These are phyloP conservation scores for Allomyces macrogynus DNA, from an alignment of 192 early-diverging fungal species.

Conservation along the genomic window DNA sequence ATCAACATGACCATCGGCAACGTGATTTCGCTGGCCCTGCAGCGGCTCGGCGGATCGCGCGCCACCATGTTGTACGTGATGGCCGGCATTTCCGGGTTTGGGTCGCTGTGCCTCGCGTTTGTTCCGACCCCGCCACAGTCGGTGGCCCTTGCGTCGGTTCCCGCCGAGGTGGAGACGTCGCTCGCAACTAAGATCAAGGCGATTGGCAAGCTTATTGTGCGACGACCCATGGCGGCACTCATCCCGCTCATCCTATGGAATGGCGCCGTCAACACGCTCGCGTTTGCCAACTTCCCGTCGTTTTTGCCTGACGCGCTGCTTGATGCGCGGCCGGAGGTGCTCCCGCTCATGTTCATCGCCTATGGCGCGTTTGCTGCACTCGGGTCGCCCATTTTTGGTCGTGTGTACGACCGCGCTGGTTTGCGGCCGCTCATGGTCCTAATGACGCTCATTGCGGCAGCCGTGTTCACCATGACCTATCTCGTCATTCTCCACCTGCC, in stretches of 20 bases:
- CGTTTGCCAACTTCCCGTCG: neutral
- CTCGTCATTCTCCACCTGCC: neutral
- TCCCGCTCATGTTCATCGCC: neutral
- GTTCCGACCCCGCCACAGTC: neutral
- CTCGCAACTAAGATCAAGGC: no score
- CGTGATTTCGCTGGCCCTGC: neutral
- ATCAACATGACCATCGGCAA: neutral
- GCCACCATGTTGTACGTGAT: neutral
- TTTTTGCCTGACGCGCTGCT: neutral
- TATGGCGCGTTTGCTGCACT: neutral
- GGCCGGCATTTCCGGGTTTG: neutral
- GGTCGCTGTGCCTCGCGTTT: neutral
- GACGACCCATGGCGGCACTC: neutral
- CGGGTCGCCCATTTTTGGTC: neutral
- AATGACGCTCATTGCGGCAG: neutral
- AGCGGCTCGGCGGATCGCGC: neutral
- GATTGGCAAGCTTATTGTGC: no score
- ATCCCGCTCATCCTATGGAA: neutral
- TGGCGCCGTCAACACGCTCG: neutral
- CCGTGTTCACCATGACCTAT: neutral
- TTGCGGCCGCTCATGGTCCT: neutral
- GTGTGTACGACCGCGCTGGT: neutral
- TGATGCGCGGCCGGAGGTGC: neutral
- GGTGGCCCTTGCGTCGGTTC: no score
- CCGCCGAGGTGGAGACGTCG: no score